Evolutionary conservation across 495 filamentous ascomycete genomes (phyloP).

Genomic region (Podospora tetraspora): DNA sequence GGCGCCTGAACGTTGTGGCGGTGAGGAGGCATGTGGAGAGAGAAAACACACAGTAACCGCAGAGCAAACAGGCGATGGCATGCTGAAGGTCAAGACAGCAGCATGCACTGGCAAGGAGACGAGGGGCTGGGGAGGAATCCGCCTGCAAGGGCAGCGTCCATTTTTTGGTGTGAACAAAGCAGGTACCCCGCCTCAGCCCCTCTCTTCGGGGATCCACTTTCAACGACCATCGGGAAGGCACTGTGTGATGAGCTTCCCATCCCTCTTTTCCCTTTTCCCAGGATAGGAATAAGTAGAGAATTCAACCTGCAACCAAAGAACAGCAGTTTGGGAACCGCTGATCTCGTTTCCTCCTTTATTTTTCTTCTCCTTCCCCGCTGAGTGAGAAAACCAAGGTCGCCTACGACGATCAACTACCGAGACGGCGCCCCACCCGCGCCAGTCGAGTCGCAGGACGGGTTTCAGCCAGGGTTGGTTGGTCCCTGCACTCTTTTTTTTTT

Average conservation of each 20-base stretch:
- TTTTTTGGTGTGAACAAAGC: background rate
- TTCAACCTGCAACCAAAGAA: background rate
- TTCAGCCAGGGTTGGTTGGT: conserved; percentile 21
- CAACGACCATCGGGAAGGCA: background rate
- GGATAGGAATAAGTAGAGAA: background rate
- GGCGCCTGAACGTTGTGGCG: conserved; percentile 1
- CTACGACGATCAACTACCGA: conserved; percentile 10
- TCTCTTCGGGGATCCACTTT: background rate
- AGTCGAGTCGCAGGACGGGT: conserved; percentile 11
- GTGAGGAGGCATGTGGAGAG: background rate
- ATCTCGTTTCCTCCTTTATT: conserved; percentile 4
- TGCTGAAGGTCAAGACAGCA: background rate
- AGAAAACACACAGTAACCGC: background rate
- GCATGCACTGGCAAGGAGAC: conserved; percentile 8
- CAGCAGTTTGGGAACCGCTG: background rate
- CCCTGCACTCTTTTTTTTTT: conserved; percentile 14
- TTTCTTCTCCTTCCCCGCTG: background rate
- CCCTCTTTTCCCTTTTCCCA: background rate
- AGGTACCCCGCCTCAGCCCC: background rate
- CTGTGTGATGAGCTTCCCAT: background rate
- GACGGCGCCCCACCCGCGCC: conserved; percentile 10
- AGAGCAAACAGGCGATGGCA: conserved; percentile 3
- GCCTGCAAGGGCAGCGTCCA: background rate
- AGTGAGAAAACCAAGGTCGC: background rate
- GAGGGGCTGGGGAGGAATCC: background rate